Base-by-base conservation (phyloP, 495 filamentous ascomycete species). In the Baudoinia panamericana region DNA sequence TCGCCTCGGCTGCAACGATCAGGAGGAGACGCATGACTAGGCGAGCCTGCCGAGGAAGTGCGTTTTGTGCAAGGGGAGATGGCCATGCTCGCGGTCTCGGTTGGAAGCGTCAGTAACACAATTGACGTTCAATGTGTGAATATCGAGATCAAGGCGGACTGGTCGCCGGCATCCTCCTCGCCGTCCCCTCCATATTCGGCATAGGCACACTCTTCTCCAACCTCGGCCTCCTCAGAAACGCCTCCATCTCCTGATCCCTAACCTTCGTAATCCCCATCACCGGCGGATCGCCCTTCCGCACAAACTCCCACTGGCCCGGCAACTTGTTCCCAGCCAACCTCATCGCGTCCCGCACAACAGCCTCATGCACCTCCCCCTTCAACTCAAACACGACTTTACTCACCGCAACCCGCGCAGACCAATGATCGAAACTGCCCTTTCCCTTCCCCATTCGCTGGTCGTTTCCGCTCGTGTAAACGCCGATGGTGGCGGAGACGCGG, bases 381-480 rank as follows among this genome's bases (percentile, higher is more conserved):
- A 99, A 63, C 63, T 99, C 90, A 47, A 99, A 84, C 12, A 96
- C 66, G 27, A 99, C 70, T 58, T 83, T 79, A 60, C 79, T 88
- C 41, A 95, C 81, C 10, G 82, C 75, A 45, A 94, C 74, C 53
- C 87, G 76, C 12, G 79, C 69, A 20, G 88, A 83, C 90, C 90
- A 99, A 63, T 90, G 82, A 62, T 96, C 90, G 61, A 96, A 95
- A 47, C 75, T 79, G 50, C 90, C 90, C 65, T 96, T 99, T 59
- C 90, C 90, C 66, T 93, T 96, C 62, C 90, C 92, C 90, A 99
- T 99, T 69, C 92, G 78, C 50, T 78, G 44, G 46, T 99, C 90
- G 54, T 96, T 96, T 19, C 90, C 90, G 59, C 77, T 86, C 38
- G 83, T 81, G 63, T 86, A 99, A 10, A 99, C 90, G 55, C 86